Evolutionary conservation across 306 rosid species (phyloP), one percentile per base, ranked within the genome.

Genomic region (Rosa chinensis): DNA sequence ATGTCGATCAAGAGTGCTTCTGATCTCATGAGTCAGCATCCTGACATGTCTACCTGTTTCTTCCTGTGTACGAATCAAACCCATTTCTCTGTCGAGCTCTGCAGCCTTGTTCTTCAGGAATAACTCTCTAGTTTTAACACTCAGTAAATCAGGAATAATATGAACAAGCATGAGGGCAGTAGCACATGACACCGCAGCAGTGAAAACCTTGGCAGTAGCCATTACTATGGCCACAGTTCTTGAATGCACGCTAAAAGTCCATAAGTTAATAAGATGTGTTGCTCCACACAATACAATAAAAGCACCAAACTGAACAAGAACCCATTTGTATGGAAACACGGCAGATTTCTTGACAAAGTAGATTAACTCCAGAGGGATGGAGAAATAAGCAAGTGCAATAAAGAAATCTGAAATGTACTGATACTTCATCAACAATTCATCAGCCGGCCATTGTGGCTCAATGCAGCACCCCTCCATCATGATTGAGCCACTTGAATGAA

Each of bases 131-230:
- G 92, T 92, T 79, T 92, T 92, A 75, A 89, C 97, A 80, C 97
- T 92, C 82, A 92, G 82, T 52, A 92, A 84, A 83, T 92, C 97
- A 21, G 97, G 97, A 82, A 92, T 92, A 55, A 92, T 89, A 81
- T 89, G 97, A 71, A 92, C 94, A 84, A 92, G 97, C 94, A 89
- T 89, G 59, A 92, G 89, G 43, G 97, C 97, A 43, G 97, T 92
- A 35, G 89, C 91, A 58, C 97, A 92, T 0, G 97, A 92, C 67
- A 92, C 97, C 66, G 82, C 92, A 17, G 97, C 97, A 50, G 97
- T 92, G 71, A 92, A 82, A 81, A 89, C 84, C 84, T 92, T 92
- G 45, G 94, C 84, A 40, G 81, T 84, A 68, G 97, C 81, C 97
- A 92, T 92, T 44, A 92, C 94, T 18, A 87, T 13, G 2, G 89